Evolutionary conservation across 2,329 filamentous ascomycete genomes (phyloP).

Genomic region (Byssochlamys sp.): DNA sequence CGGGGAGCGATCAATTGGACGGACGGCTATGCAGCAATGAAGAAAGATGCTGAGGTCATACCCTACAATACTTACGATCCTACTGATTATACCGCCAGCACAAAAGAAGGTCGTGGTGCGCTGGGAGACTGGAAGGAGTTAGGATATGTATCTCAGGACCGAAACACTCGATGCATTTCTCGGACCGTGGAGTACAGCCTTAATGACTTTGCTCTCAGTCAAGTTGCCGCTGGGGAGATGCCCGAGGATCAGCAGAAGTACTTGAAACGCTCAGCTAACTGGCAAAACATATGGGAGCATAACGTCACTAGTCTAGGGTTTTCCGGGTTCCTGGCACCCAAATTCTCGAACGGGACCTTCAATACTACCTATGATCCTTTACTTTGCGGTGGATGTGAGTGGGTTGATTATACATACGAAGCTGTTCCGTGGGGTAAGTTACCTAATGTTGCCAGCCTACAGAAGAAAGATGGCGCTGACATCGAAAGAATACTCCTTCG

Average conservation of each 20-base stretch:
- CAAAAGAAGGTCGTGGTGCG: slow-evolving; percentile 59
- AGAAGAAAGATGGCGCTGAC: no score
- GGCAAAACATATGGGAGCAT: slow-evolving; percentile 62
- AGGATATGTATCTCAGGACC: slow-evolving; percentile 53
- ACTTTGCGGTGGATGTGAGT: slow-evolving; percentile 56
- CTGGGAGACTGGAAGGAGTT: slow-evolving; percentile 57
- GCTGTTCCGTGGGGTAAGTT: slow-evolving; percentile 46
- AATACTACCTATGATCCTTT: slow-evolving; percentile 39
- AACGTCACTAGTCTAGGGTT: slow-evolving; percentile 50
- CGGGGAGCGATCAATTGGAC: slow-evolving; percentile 55
- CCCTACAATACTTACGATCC: slow-evolving; percentile 53
- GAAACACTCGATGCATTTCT: slow-evolving; percentile 52
- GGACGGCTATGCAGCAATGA: slow-evolving; percentile 54
- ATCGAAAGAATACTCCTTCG: slow-evolving; percentile 50
- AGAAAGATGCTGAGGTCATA: slow-evolving; percentile 55
- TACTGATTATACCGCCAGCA: slow-evolving; percentile 47
- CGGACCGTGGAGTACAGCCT: slow-evolving; percentile 59
- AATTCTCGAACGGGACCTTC: slow-evolving; percentile 42
- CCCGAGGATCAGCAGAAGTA: slow-evolving; percentile 44
- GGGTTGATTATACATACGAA: slow-evolving; percentile 53
- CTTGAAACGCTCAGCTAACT: slow-evolving; percentile 55
- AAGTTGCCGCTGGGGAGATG: slow-evolving; percentile 44
- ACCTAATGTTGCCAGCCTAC: no score
- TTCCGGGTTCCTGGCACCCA: slow-evolving; percentile 48
- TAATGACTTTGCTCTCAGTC: slow-evolving; percentile 53